Conservation (phyloP, 371 early-diverging fungal genomes). For the Saksenaea vasiformis region DNA sequence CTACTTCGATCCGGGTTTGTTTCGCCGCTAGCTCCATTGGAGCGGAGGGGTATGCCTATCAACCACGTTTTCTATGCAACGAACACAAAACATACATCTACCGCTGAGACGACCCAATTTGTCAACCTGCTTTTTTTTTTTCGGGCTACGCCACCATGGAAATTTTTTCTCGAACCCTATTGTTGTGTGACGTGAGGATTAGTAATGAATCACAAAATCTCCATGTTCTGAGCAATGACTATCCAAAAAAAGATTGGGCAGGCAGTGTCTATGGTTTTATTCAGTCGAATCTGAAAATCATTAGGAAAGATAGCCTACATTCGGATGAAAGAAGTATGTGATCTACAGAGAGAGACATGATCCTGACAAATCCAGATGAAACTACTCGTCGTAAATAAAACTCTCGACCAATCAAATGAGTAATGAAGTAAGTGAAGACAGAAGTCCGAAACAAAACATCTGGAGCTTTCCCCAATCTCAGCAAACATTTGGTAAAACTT, state of each 20-base stretch:
- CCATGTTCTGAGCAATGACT: background rate
- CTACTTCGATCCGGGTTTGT: background rate
- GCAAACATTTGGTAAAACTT: background rate
- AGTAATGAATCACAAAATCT: background rate
- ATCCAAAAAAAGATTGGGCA: background rate
- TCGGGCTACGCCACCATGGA: background rate
- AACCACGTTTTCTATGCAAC: background rate
- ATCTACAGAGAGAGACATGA: too few relatives aligned
- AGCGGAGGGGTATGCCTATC: background rate
- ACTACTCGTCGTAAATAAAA: too few relatives aligned
- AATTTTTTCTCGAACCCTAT: background rate
- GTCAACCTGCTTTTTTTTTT: background rate
- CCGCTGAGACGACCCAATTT: background rate
- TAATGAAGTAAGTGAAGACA: too few relatives aligned
- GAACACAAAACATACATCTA: background rate
- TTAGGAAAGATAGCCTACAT: too few relatives aligned
- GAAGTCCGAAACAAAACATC: too few relatives aligned
- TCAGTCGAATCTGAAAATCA: too few relatives aligned
- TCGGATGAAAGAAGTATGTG: too few relatives aligned
- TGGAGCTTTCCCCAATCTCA: too few relatives aligned
- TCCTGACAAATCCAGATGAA: too few relatives aligned
- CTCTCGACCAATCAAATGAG: too few relatives aligned
- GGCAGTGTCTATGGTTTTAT: too few relatives aligned
- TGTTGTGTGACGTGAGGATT: background rate
- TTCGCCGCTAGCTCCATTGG: background rate